Base-by-base conservation (phyloP, 164 flowering plant species). In the Magnolia kwangsiensis region DNA sequence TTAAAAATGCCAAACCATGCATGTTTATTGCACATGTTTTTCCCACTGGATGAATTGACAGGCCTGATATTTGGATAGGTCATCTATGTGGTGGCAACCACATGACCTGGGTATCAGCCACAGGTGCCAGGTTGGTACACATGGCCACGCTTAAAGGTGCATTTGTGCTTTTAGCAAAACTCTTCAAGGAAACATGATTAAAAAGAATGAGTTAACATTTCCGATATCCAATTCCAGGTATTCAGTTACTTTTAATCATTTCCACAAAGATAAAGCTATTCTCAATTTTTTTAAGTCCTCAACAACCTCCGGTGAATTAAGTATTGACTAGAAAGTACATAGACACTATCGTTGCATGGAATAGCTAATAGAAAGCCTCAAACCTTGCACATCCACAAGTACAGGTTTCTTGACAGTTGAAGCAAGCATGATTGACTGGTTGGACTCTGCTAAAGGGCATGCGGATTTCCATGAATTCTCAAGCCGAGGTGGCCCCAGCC, bases 361-460 rank as follows among this genome's bases (percentile, higher is more conserved):
- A 63, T 50, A 13, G 21, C 21, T 49, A 49, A 74, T 1, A 8
- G 51, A 50, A 27, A 77, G 64, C 7, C 69, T 19, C 64, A 16
- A 71, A 94, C 96, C 96, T 90, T 87, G 87, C 63, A 78, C 75
- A 75, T 87, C 86, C 63, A 81, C 71, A 51, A 86, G 80, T 51
- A 75, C 69, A 67, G 86, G 89, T 72, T 66, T 87, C 72, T 23
- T 73, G 49, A 79, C 50, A 63, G 76, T 37, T 61, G 86, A 74
- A 8, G 85, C 83, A 76, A 82, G n/a, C 75, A 79, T 75, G 75
- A 81, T 75, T 74, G 80, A 73, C 37, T 81, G 81, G 74, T 71
- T 75, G 55, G 77, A 69, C 24, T 81, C 85, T 7, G 78, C 45
- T 13, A 81, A 67, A 61, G 81, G 81, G 78, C 71, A 76, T 27